These are phyloP conservation scores for Globisporangium emineosum DNA, from an alignment of 352 stramenopile species.

Conservation along the genomic window DNA sequence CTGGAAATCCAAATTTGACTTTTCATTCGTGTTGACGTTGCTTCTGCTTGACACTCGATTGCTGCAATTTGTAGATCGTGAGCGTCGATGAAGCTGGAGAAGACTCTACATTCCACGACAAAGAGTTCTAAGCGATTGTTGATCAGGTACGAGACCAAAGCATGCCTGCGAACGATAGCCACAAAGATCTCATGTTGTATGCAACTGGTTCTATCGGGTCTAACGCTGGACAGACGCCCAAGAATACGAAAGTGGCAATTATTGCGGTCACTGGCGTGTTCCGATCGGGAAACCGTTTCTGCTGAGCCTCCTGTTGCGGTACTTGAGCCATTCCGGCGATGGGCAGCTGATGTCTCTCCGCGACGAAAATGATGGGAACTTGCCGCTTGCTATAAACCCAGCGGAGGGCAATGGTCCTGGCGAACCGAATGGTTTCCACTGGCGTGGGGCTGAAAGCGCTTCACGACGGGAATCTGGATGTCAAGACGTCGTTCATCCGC, in stretches of 20 bases:
- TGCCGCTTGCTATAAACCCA: no score
- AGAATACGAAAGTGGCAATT: neutral
- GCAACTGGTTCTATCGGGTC: no score
- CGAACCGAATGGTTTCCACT: neutral
- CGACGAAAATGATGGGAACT: no score
- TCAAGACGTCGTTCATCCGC: neutral
- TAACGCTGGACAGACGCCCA: neutral
- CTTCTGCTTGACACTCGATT: neutral
- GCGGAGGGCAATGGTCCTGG: neutral
- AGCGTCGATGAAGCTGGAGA: neutral
- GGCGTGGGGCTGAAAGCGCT: neutral
- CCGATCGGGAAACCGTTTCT: neutral
- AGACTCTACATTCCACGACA: neutral
- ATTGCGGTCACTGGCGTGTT: neutral
- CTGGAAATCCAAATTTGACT: no score
- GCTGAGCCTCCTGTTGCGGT: neutral
- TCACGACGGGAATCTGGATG: constrained; percentile 2
- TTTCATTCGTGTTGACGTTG: no score
- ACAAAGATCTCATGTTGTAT: no score
- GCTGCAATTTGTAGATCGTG: neutral
- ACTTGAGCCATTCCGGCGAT: neutral
- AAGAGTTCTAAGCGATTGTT: neutral
- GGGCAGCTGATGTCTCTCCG: neutral
- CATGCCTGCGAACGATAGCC: neutral
- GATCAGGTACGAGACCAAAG: neutral